Evolutionary conservation across 1,284 basidiomycete genomes (phyloP).

Genomic region (Cryptococcus sp.): DNA sequence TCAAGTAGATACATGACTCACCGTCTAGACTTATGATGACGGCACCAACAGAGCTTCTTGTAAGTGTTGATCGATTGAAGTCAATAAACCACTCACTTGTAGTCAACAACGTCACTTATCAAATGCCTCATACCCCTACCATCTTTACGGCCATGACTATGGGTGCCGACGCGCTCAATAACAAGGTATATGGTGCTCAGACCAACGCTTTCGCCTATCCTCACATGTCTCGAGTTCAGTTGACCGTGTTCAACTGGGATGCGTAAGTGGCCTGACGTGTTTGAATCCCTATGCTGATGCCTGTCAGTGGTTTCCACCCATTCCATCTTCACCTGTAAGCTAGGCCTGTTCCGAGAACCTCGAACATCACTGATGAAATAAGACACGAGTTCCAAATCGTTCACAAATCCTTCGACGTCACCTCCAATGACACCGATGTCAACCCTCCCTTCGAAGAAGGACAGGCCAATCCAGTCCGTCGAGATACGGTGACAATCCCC

Average conservation of each 20-base stretch:
- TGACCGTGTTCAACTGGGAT: constrained; percentile 75
- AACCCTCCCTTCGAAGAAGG: constrained; percentile 76
- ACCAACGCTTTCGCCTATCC: constrained; percentile 68
- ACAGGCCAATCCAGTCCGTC: constrained; percentile 77
- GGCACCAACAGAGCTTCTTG: constrained; percentile 48
- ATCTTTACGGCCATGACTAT: constrained; percentile 70
- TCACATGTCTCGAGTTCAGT: constrained; percentile 70
- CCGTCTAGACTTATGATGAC: constrained; percentile 47
- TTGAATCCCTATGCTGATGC: not conserved
- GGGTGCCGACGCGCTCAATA: constrained; percentile 63
- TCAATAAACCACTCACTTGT: not conserved
- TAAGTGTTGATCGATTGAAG: constrained; percentile 16
- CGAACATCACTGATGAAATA: not conserved
- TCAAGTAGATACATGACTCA: not conserved
- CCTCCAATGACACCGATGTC: constrained; percentile 66
- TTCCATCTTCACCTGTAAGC: constrained; percentile 50
- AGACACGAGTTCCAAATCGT: constrained; percentile 80
- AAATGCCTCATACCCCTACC: constrained; percentile 59
- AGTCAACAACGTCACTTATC: constrained; percentile 50
- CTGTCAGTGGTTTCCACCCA: constrained; percentile 44
- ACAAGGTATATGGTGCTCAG: constrained; percentile 67
- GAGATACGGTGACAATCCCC: constrained; percentile 58
- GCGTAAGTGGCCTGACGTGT: too few species aligned
- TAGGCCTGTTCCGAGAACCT: not conserved
- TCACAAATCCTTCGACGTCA: constrained; percentile 65